Percentiles rank a stretch among this genome's conserved stretches.
Evolutionary conservation across 257 asterid genomes (phyloP).

Genomic region (Solanum bulbocastanum): DNA sequence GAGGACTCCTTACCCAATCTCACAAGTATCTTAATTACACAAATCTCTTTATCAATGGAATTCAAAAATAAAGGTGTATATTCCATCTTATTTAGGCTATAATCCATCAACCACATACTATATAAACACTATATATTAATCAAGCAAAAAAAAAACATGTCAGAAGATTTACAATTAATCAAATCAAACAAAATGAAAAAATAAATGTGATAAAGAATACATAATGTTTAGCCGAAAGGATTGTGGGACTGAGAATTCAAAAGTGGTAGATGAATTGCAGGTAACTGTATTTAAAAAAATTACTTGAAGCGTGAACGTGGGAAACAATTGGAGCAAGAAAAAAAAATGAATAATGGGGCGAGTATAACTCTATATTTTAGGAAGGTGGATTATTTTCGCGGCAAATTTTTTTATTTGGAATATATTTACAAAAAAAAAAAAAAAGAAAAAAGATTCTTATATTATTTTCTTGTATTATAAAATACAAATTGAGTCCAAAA

Average conservation of each 20-base stretch:
- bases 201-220: neutral
- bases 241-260: neutral
- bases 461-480: neutral
- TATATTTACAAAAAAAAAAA: neutral
- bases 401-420: neutral
- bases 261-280: neutral
- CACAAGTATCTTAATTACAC: neutral
- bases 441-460: neutral
- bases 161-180: neutral
- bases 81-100: neutral
- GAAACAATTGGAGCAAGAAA: neutral
- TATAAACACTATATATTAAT: neutral
- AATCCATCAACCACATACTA: neutral
- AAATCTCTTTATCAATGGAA: neutral
- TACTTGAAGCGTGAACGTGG: neutral
- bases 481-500: neutral
- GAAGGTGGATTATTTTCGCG: neutral
- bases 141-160: neutral
- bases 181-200: neutral
- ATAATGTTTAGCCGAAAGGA: neutral
- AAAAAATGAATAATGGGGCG: neutral
- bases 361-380: neutral
- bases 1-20: neutral
- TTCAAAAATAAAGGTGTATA: neutral
- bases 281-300: neutral